Conservation (phyloP, 495 filamentous ascomycete species). For the Hypoxylon rickii region DNA sequence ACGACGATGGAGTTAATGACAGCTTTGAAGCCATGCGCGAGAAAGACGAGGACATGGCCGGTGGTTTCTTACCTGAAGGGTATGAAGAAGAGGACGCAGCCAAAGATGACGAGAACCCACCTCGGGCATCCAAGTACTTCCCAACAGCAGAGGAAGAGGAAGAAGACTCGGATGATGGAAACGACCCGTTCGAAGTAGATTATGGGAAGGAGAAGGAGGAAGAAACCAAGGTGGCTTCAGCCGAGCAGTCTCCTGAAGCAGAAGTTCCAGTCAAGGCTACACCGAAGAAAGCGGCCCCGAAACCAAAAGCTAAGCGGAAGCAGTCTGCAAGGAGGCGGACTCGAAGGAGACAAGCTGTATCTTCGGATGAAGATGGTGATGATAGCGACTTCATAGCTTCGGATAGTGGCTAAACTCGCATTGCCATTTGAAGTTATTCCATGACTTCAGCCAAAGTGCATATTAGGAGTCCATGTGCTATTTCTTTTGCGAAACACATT, state of each 20-base stretch:
- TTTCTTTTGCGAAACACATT: too few species aligned
- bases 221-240: background rate
- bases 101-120: conserved; percentile 19
- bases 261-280: conserved; percentile 9
- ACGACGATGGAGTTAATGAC: conserved; percentile 33
- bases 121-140: conserved; percentile 48
- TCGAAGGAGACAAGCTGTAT: conserved; percentile 25
- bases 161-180: conserved; percentile 40
- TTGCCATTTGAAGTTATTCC: too few species aligned
- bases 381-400: conserved; percentile 23
- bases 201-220: conserved; percentile 25
- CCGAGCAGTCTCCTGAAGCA: conserved; percentile 7
- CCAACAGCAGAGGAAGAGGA: conserved; percentile 40
- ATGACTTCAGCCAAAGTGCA: too few species aligned
- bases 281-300: conserved; percentile 30
- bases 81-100: conserved; percentile 46
- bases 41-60: conserved; percentile 54
- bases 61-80: conserved; percentile 61
- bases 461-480: too few species aligned
- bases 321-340: conserved; percentile 31
- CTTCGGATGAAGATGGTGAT: conserved; percentile 31
- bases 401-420: conserved; percentile 14
- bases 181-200: conserved; percentile 39
- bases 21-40: conserved; percentile 29
- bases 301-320: conserved; percentile 32